Base-by-base conservation (phyloP, 2,329 filamentous ascomycete species). In the Ceratocystis cubensis region DNA sequence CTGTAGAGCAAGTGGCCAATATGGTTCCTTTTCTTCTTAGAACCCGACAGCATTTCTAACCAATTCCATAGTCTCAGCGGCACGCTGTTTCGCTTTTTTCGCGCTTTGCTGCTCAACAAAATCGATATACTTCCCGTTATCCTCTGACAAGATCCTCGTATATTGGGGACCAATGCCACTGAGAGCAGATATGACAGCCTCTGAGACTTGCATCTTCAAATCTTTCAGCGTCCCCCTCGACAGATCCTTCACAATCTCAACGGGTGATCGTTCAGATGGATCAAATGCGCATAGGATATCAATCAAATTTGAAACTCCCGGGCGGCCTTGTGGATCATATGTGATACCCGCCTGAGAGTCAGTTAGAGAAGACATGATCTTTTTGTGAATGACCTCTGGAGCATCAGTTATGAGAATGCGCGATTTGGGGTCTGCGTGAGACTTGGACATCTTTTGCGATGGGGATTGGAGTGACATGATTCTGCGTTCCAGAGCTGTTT, bases 371-470 rank as follows among this genome's bases (percentile, higher is more conserved):
- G 78, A 76, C 70, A 80, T 84, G 70, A 97, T 78, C 74, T 96
- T 96, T 61, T 76, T 75, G 22, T 77, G 75, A 69, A 97, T 92
- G 2, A 80, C 78, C 0, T 82, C 76, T 0, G 82, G 77, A 0
- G 79, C 75, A 71, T 96, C 89, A 1, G 88, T 96, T 68, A 99
- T 84, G 13, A 94, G 78, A 71, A 99, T 95, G 20, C 91, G 83
- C 6, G 91, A 95, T 63, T 82, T 83, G 2, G 82, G 80, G 70
- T 88, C 84, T 0, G 80, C 73, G 71, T 91, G 82, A 0, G 91
- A 96, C 76, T 99, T 99, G 66, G 91, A 96, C 94, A 99, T 99
- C 74, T 99, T 99, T 64, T 83, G 80, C 0, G 75, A 77, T 0
- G 94, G 93, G 10, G 89, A 79, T 64, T 83, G 85, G 25, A 99